Base-by-base conservation (phyloP, 768 basidiomycete species). In the Boletus eberwhitei region DNA sequence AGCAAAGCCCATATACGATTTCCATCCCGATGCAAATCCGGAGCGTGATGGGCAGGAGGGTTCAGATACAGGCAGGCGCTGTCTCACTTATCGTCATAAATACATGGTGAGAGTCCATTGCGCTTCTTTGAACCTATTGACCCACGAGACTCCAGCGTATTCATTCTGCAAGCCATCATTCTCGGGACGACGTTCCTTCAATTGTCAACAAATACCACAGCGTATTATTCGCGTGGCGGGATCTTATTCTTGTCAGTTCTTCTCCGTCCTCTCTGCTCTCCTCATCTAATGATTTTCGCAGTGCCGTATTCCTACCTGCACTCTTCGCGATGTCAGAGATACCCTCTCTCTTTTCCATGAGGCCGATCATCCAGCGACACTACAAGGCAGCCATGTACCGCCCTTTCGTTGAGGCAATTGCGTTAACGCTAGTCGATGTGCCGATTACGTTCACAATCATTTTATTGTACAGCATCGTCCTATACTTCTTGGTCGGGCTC, bases 161-260 rank as follows among this genome's bases (percentile, higher is more conserved):
- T 52, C 29, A 21, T 72, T 11, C 32, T 71, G n/a, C 66, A 70
- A 57, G 66, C 68, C n/a, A 58, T 72, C 46, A 67, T 69, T 26
- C 36, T 70, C n/a, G 69, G 67, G 43, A 76, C 74, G n/a, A 73
- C 79, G 36, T 83, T 80, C 71, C 75, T 75, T 55, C 62, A 73
- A n/a, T 59, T 79, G 32, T 65, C 74, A 0, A 63, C 71, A 17
- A 70, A 63, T 31, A 80, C 81, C 6, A 54, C 60, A 0, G 56
- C 49, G 7, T 72, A 44, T 38, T 71, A 52, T n/a, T 85, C 87
- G 35, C 82, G 90, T 22, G 90, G 90, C n/a, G 90, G 90, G 64
- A 78, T 88, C 34, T 74, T 93, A 14, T 92, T 91, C 79, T 90
- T 93, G 80, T 86, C 59, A 32, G 81, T 75, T n/a, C 4, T 36